phyloP scores from a whole-genome alignment of 2,329 filamentous ascomycete species.

The Daldinia sp. region DNA sequence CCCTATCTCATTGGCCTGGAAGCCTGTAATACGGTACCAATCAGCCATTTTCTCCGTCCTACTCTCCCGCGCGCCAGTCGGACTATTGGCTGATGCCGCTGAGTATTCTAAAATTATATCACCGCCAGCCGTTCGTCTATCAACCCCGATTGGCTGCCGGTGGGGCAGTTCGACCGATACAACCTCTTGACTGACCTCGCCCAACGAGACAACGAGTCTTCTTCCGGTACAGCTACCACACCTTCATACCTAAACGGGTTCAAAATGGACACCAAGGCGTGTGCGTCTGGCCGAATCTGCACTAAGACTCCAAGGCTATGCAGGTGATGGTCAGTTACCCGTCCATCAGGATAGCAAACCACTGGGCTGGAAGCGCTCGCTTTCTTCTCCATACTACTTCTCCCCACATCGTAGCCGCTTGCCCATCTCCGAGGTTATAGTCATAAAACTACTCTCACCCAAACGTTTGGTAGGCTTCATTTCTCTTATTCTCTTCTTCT shows the following conservation, averaged over 20 bases:
- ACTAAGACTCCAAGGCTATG: conserved; percentile 44
- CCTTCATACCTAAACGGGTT: conserved; percentile 47
- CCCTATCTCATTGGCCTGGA: conserved; percentile 46
- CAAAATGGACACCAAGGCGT: conserved; percentile 20
- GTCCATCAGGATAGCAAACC: conserved; percentile 37
- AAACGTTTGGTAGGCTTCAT: conserved; percentile 42
- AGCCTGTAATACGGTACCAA: conserved; percentile 46
- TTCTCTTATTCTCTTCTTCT: conserved; percentile 42
- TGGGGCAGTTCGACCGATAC: conserved; percentile 39
- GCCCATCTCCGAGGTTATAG: conserved; percentile 34
- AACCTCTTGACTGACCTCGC: conserved; percentile 39
- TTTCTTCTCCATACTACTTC: conserved; percentile 38
- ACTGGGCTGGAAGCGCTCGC: conserved; percentile 48
- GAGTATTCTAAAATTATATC: conserved; percentile 51
- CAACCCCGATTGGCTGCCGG: conserved; percentile 47
- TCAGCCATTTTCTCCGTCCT: conserved; percentile 36
- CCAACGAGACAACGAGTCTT: conserved; percentile 44
- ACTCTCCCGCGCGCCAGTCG: conserved; percentile 44
- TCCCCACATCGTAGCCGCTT: conserved; percentile 50
- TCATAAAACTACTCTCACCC: conserved; percentile 52
- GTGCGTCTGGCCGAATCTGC: conserved; percentile 39
- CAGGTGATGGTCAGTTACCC: conserved; percentile 44
- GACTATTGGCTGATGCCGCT: conserved; percentile 44
- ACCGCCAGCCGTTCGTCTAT: conserved; percentile 32
- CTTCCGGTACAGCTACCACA: conserved; percentile 45